These are phyloP conservation scores for Mycena indigotica DNA, from an alignment of 768 basidiomycete genomes.

Conservation along the genomic window DNA sequence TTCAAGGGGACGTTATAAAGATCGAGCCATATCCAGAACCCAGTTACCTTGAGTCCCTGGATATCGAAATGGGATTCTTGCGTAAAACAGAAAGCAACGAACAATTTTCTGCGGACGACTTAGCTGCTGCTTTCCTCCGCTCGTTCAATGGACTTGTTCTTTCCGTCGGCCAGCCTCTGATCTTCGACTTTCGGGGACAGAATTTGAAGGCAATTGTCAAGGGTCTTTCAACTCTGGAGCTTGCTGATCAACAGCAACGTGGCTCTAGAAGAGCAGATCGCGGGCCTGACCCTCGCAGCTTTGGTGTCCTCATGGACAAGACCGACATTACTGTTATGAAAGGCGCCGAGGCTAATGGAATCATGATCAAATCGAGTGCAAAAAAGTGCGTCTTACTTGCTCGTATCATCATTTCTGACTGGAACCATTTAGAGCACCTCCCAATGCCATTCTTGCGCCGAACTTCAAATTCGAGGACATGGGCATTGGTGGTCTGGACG, in stretches of 20 bases:
- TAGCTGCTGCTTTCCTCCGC: constrained; percentile 71
- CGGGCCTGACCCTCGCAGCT: constrained; percentile 32
- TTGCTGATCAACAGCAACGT: constrained; percentile 61
- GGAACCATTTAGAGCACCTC: constrained; percentile 60
- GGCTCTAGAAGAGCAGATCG: constrained; percentile 33
- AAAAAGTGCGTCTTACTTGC: constrained; percentile 65
- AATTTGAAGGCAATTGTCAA: constrained; percentile 74
- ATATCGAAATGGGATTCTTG: constrained; percentile 76
- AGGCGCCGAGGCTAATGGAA: constrained; percentile 65
- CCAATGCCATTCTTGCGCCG: constrained; percentile 93
- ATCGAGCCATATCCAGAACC: constrained; percentile 65
- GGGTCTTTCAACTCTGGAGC: constrained; percentile 58
- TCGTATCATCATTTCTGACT: constrained; percentile 1
- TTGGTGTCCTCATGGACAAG: constrained; percentile 85
- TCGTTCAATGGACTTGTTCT: constrained; percentile 76
- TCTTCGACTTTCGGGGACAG: constrained; percentile 88
- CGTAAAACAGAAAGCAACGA: constrained; percentile 58
- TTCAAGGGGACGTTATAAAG: constrained; percentile 73
- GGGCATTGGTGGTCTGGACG: constrained; percentile 97
- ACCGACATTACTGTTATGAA: constrained; percentile 93
- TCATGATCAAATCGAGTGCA: constrained; percentile 90
- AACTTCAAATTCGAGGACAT: constrained; percentile 99
- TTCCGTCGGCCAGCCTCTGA: constrained; percentile 65
- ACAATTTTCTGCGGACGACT: constrained; percentile 87
- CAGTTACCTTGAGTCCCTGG: constrained; percentile 73